phyloP scores from a whole-genome alignment of 495 filamentous ascomycete genomes.

The Barbatosphaeria neglecta region DNA sequence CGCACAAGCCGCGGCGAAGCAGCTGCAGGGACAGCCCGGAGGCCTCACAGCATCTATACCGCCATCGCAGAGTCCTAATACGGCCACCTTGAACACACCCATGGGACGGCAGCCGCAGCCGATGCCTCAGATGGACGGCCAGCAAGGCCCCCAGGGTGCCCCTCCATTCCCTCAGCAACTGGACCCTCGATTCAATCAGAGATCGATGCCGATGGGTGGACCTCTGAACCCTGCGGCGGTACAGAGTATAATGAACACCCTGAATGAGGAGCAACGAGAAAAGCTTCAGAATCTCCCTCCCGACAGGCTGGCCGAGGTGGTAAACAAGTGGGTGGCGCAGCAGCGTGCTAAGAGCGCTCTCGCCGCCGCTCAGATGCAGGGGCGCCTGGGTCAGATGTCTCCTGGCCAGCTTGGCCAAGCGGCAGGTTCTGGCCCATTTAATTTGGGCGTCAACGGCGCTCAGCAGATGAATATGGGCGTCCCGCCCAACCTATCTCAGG shows the following conservation, averaged over 20 bases:
- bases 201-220: constrained; percentile 17
- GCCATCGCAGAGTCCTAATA: constrained; percentile 38
- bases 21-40: constrained; percentile 36
- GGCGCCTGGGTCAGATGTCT: constrained; percentile 8
- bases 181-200: constrained; percentile 32
- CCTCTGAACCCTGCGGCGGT: constrained; percentile 22
- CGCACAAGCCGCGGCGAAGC: constrained; percentile 23
- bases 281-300: constrained; percentile 18
- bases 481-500: constrained; percentile 8
- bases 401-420: constrained; percentile 9
- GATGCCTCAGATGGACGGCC: constrained; percentile 22
- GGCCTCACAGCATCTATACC: constrained; percentile 27
- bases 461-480: constrained; percentile 9
- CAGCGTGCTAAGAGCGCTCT: constrained; percentile 1
- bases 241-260: constrained; percentile 18
- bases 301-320: constrained; percentile 29
- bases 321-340: constrained; percentile 25
- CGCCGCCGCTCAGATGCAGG: neutral
- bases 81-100: constrained; percentile 38
- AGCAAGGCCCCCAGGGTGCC: constrained; percentile 21
- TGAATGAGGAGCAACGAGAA: constrained; percentile 19
- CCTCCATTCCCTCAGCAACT: constrained; percentile 21
- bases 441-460: constrained; percentile 2
- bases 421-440: constrained; percentile 10
- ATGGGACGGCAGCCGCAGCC: constrained; percentile 31